Percentiles rank a stretch among this genome's conserved stretches.
Evolutionary conservation across 2,329 filamentous ascomycete species (phyloP).

Genomic region (Hypoxylon sp.): DNA sequence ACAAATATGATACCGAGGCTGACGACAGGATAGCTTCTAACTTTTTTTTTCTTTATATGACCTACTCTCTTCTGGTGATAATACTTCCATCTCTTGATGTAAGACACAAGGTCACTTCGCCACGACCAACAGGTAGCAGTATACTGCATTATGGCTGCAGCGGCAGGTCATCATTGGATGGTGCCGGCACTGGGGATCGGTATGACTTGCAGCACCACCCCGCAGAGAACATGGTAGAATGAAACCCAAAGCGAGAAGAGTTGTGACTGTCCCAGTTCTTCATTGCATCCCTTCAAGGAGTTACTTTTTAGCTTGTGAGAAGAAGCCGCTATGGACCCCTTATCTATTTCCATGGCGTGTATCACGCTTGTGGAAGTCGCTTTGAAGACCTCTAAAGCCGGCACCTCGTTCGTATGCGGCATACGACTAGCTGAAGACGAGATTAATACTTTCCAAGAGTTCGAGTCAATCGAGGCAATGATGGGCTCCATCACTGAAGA

Average conservation of each 20-base stretch:
- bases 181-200: no score
- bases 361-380: background rate
- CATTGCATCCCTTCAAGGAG: no score
- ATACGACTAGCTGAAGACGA: slow-evolving; percentile 5
- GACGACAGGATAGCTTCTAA: slow-evolving; percentile 12
- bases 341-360: slow-evolving; percentile 14
- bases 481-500: background rate
- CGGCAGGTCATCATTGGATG: background rate
- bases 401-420: background rate
- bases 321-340: slow-evolving; percentile 1
- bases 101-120: no score
- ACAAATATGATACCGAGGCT: slow-evolving; percentile 19
- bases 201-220: background rate
- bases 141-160: slow-evolving; percentile 1
- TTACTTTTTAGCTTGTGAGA: no score
- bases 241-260: background rate
- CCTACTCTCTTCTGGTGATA: background rate
- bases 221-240: slow-evolving; percentile 1
- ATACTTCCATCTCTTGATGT: no score
- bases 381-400: background rate
- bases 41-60: slow-evolving; percentile 2
- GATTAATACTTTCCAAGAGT: background rate
- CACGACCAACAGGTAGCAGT: no score
- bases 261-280: background rate
- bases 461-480: background rate